Evolutionary conservation across 2,329 filamentous ascomycete species (phyloP).

Genomic region (Cercospora sp.): DNA sequence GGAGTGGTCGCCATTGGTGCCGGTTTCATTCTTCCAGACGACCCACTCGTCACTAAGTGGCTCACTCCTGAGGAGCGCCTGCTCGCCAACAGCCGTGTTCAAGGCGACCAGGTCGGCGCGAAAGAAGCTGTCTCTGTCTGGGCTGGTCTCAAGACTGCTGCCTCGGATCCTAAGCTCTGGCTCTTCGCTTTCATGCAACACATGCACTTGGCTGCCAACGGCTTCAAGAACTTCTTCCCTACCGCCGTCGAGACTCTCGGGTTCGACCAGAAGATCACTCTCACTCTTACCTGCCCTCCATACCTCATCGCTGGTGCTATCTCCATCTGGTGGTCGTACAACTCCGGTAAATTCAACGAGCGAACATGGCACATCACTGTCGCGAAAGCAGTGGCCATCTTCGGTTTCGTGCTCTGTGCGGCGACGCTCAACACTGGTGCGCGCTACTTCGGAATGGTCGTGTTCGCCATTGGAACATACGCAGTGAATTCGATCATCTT

Average conservation of each 20-base stretch:
- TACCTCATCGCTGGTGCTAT: constrained; percentile 37
- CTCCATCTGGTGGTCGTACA: constrained; percentile 38
- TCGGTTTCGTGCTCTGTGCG: constrained; percentile 43
- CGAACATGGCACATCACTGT: constrained; percentile 44
- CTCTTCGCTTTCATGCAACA: constrained; percentile 58
- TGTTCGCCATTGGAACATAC: constrained; percentile 43
- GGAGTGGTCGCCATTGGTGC: constrained; percentile 59
- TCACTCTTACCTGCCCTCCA: constrained; percentile 50
- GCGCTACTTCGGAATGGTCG: constrained; percentile 31
- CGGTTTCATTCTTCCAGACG: constrained; percentile 65
- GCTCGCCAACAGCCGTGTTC: constrained; percentile 51
- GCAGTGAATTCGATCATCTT: constrained; percentile 48
- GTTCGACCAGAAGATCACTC: constrained; percentile 51
- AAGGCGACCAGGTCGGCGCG: constrained; percentile 54
- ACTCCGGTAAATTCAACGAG: constrained; percentile 44
- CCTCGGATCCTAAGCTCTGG: constrained; percentile 54
- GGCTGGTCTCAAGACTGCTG: constrained; percentile 53
- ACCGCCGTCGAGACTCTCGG: constrained; percentile 53
- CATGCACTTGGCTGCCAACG: constrained; percentile 56
- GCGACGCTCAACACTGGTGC: constrained; percentile 42
- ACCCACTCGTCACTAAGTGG: constrained; percentile 54
- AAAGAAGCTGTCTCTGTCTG: constrained; percentile 46
- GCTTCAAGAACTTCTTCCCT: constrained; percentile 51
- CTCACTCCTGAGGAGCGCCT: constrained; percentile 47
- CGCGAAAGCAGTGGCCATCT: constrained; percentile 40